Evolutionary conservation across 176 grass and related monocot species (phyloP).

Genomic region (Alloteropsis semialata): DNA sequence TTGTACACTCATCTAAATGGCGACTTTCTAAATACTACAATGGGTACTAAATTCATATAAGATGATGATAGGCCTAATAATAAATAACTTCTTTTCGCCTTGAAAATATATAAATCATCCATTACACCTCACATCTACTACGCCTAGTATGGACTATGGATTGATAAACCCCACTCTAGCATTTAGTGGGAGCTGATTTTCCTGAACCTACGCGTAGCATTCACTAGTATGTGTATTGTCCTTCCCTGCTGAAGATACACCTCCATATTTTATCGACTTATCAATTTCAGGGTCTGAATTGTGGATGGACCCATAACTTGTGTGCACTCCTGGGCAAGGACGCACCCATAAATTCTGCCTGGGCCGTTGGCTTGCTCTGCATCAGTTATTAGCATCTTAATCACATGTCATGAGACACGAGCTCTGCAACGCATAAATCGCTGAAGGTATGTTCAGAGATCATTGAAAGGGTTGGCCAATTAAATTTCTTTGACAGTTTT

Average conservation of each 20-base stretch:
- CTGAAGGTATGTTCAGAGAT: constrained; percentile 12
- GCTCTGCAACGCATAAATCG: constrained; percentile 9
- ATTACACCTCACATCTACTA: neutral
- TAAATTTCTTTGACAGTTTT: neutral
- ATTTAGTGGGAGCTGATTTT: neutral
- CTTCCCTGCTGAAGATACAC: neutral
- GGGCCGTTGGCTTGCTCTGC: neutral
- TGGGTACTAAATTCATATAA: neutral
- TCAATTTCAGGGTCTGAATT: neutral
- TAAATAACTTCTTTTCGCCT: neutral
- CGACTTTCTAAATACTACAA: neutral
- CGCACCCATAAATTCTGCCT: constrained; percentile 1
- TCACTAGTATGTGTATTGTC: neutral
- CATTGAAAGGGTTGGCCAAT: neutral
- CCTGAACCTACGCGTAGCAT: neutral
- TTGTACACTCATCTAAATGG: neutral
- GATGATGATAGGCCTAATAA: neutral
- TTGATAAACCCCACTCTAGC: neutral
- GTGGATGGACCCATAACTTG: neutral
- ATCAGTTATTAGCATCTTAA: constrained; percentile 32
- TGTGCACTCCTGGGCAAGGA: neutral
- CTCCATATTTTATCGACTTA: constrained; percentile 2
- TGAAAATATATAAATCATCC: neutral
- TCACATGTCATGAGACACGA: constrained; percentile 1
- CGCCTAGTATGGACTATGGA: too few relatives aligned